Evolutionary conservation across 1,139 yeast genomes (phyloP).

Genomic region (Sugiyamaella pinicola): DNA sequence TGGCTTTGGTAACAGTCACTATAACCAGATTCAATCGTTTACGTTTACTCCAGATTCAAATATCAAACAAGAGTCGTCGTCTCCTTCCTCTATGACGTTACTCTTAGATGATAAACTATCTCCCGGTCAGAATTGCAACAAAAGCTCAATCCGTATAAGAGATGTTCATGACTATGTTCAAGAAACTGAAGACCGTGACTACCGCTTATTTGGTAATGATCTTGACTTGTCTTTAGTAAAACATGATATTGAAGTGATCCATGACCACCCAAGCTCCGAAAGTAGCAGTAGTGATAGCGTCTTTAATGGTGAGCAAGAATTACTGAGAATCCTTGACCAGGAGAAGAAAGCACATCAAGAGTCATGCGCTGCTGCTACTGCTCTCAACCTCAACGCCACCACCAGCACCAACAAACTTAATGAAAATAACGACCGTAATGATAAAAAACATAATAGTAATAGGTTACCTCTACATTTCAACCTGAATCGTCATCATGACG

Average conservation of each 20-base stretch:
- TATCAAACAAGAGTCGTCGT: not conserved
- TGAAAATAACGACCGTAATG: constrained; percentile 9
- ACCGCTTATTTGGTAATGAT: constrained; percentile 4
- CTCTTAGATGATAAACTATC: constrained; percentile 1
- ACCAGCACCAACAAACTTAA: constrained; percentile 5
- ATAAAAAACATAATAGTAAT: not conserved
- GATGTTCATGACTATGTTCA: constrained; percentile 13
- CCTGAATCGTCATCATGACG: constrained; percentile 6
- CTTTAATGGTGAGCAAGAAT: constrained; percentile 12
- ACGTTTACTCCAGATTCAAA: constrained; percentile 2
- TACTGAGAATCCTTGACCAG: constrained; percentile 10
- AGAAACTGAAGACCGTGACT: constrained; percentile 8
- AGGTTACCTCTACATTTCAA: not conserved
- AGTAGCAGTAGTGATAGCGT: constrained; percentile 13
- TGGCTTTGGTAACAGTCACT: not conserved
- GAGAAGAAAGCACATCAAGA: constrained; percentile 2
- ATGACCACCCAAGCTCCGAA: constrained; percentile 16
- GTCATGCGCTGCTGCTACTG: not conserved
- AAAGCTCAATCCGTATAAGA: constrained; percentile 6
- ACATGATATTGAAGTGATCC: constrained; percentile 4
- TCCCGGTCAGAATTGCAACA: not conserved
- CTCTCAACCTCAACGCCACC: not conserved
- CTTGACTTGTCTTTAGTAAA: not conserved
- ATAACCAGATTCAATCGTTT: constrained; percentile 2
- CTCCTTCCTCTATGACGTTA: not conserved